Evolutionary conservation across 2,329 filamentous ascomycete genomes (phyloP).

Genomic region (Epichloe bromicola): DNA sequence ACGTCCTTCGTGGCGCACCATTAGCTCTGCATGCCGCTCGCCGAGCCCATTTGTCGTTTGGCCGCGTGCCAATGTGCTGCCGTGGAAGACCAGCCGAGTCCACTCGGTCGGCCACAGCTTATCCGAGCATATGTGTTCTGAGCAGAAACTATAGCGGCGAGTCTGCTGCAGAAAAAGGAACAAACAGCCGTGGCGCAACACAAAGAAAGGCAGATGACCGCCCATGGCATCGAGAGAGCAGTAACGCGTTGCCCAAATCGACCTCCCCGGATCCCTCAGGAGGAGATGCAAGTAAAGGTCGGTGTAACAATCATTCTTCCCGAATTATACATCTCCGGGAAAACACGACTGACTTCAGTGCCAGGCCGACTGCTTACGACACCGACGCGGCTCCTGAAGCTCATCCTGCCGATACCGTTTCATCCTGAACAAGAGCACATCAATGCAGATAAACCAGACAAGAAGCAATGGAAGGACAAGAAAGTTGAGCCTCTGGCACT

Average conservation of each 20-base stretch:
- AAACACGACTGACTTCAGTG: neutral
- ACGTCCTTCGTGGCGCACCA: neutral
- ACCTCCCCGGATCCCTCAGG: conserved; percentile 14
- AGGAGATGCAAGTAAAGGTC: conserved; percentile 20
- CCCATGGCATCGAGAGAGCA: conserved; percentile 54
- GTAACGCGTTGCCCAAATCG: conserved; percentile 25
- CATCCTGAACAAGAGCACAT: conserved; percentile 25
- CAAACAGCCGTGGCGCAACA: conserved; percentile 13
- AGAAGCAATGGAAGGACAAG: conserved; percentile 18
- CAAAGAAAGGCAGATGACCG: conserved; percentile 45
- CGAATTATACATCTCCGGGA: too few species aligned
- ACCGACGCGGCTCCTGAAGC: conserved; percentile 65
- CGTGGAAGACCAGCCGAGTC: neutral
- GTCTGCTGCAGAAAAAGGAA: neutral
- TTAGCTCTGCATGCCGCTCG: neutral
- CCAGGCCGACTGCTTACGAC: conserved; percentile 66
- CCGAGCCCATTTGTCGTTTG: neutral
- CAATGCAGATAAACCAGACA: conserved; percentile 26
- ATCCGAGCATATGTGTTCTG: neutral
- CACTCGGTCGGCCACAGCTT: neutral
- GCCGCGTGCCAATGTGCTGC: neutral
- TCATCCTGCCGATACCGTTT: conserved; percentile 58
- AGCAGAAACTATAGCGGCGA: neutral
- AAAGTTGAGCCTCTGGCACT: conserved; percentile 70
- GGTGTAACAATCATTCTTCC: neutral